Evolutionary conservation across 805 yeast species (phyloP).

Genomic region (Suhomyces tanzawaensis): DNA sequence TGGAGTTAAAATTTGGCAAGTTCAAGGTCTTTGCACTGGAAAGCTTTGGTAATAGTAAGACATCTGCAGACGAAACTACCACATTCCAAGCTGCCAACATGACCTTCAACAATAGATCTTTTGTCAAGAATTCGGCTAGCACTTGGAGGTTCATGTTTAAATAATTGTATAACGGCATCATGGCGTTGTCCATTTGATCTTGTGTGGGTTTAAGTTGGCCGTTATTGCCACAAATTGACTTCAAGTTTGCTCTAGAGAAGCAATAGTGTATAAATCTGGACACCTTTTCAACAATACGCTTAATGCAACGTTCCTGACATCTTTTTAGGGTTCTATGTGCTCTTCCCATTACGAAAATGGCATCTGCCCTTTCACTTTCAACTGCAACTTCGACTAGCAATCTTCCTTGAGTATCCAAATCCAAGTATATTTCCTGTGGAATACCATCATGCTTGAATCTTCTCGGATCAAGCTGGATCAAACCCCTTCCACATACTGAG

Average conservation of each 20-base stretch:
- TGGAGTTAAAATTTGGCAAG: conserved; percentile 19
- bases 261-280: conserved; percentile 58
- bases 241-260: conserved; percentile 57
- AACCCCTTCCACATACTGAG: conserved; percentile 63
- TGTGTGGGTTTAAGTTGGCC: conserved; percentile 45
- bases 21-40: conserved; percentile 36
- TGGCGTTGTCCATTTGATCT: conserved; percentile 57
- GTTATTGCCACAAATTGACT: conserved; percentile 49
- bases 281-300: conserved; percentile 71
- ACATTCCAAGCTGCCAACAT: conserved; percentile 82
- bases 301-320: conserved; percentile 63
- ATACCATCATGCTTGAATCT: conserved; percentile 65
- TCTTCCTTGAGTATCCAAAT: conserved; percentile 67
- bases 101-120: conserved; percentile 55
- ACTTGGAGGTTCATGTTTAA: conserved; percentile 66
- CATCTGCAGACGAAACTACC: conserved; percentile 66
- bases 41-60: conserved; percentile 69
- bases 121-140: conserved; percentile 57
- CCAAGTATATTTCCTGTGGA: conserved; percentile 57
- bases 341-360: conserved; percentile 75
- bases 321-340: conserved; percentile 65
- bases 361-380: conserved; percentile 78
- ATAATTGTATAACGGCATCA: conserved; percentile 72
- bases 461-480: conserved; percentile 58
- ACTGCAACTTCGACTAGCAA: conserved; percentile 65